Conservation (phyloP, 225 moss, liverwort and hornwort genomes). For the Sphagnum contortum region DNA sequence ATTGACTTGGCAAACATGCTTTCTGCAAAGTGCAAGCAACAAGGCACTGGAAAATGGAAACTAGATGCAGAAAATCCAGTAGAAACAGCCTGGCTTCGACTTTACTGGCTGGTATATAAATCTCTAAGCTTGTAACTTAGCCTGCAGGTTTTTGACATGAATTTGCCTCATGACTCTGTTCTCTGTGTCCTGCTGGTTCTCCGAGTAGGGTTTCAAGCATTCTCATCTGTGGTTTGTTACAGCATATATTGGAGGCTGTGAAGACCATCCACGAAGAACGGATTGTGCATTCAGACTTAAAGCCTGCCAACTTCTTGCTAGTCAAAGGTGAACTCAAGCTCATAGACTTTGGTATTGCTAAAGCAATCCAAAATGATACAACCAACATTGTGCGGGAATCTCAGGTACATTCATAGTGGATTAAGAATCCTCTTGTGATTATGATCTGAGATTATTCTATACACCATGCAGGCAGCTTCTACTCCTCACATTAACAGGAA, state of each 20-base stretch:
- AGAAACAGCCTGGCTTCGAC: conserved; percentile 91
- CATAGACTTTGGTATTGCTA: conserved; percentile 97
- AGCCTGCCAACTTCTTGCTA: conserved; percentile 97
- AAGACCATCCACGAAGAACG: conserved; percentile 92
- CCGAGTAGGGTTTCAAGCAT: too few relatives aligned
- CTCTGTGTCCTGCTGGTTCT: too few relatives aligned
- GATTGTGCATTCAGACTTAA: conserved; percentile 94
- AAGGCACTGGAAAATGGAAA: conserved; percentile 12
- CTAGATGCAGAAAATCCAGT: conserved; percentile 29
- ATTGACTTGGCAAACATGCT: conserved; percentile 88
- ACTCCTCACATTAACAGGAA: neutral
- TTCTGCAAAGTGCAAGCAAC: conserved; percentile 70
- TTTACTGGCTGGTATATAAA: conserved; percentile 77
- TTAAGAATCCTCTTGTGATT: neutral
- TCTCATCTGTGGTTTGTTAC: conserved; percentile 1
- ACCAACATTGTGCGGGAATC: conserved; percentile 85
- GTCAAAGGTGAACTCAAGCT: conserved; percentile 95
- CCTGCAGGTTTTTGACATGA: neutral
- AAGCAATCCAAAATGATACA: conserved; percentile 95
- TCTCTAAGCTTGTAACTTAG: neutral
- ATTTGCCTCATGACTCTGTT: neutral
- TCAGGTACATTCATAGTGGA: conserved; percentile 35
- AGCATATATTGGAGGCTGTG: conserved; percentile 92
- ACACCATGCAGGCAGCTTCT: neutral
- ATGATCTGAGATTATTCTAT: neutral